Evolutionary conservation across 2,329 filamentous ascomycete genomes (phyloP), one percentile per base, ranked within the genome.

Genomic region (Pseudogymnoascus destructans): DNA sequence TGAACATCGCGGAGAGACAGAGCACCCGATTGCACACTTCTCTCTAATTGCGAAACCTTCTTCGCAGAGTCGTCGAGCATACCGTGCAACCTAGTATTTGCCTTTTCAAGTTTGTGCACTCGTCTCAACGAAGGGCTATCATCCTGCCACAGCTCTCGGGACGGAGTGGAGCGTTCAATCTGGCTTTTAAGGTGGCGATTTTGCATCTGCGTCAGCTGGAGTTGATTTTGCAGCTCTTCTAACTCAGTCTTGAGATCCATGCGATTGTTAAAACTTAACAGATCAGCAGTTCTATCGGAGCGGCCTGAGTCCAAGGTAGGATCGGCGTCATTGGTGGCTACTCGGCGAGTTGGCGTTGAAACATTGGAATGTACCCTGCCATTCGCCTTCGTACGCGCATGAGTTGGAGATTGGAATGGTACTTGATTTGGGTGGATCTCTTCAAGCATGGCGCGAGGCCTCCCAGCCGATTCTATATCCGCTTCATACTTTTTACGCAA

Each of bases 151-250:
- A 74, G 71, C 59, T 87, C 85, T 21, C 79, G 79, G 5, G 73
- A 73, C 2, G 85, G 81, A 0, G 81, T 84, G 8, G 74, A 74
- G 52, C 87, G 82, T 36, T 92, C 87, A 40, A 96, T 75, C 68
- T 96, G 90, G 67, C 82, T 90, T 68, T 95, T 88, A 5, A 97
- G 80, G 67, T 97, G 91, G 32, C 87, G 84, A 71, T 95, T 96
- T 66, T 95, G 88, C 89, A 97, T 95, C 71, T 96, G 87, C 3
- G 87, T 85, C 70, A 97, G 82, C 68, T 97, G 92, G 57, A 97
- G 79, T 69, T 95, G 89, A 69, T 95, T 96, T 69, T 96, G 92
- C 23, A 95, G 78, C 70, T 95, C 85, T 69, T 97, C 92, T 10
- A 96, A 77, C 66, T 97, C 91, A 3, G 89, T 81, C 67, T 91